phyloP scores from a whole-genome alignment of 2,329 filamentous ascomycete genomes.

The Stagonosporopsis tanaceti region DNA sequence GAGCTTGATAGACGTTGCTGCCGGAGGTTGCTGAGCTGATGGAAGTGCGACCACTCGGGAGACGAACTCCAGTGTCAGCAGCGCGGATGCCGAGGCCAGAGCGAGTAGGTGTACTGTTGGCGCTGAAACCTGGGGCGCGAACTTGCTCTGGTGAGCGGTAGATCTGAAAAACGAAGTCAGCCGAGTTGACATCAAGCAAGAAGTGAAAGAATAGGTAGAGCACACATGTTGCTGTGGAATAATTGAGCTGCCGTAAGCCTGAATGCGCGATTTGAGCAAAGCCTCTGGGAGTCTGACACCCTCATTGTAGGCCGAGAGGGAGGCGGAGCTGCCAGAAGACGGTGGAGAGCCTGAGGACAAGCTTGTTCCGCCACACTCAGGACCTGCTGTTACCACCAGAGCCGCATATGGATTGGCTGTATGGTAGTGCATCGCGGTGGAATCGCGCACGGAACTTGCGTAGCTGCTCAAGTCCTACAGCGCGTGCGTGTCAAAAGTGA shows the following conservation, averaged over 20 bases:
- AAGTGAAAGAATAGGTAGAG: background rate
- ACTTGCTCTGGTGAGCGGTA: constrained; percentile 7
- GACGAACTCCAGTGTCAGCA: constrained; percentile 1
- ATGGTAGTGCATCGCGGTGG: constrained; percentile 5
- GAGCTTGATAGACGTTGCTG: background rate
- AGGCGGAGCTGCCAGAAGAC: constrained; percentile 24
- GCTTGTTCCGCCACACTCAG: constrained; percentile 19
- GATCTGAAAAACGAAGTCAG: constrained; percentile 5
- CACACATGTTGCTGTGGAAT: constrained; percentile 21
- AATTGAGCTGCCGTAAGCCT: background rate
- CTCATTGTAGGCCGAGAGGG: constrained; percentile 4
- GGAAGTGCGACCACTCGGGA: constrained; percentile 6
- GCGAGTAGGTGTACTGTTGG: background rate
- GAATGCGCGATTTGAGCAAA: constrained; percentile 7
- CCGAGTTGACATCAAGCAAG: background rate
- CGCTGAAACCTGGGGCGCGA: background rate
- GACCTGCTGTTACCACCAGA: constrained; percentile 9
- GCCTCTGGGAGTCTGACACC: background rate
- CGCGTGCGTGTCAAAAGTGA: background rate
- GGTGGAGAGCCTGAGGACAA: constrained; percentile 20
- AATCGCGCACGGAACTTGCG: background rate
- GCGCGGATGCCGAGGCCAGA: constrained; percentile 2
- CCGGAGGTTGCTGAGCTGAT: constrained; percentile 11
- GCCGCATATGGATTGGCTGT: constrained; percentile 12
- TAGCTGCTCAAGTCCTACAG: constrained; percentile 4